Base-by-base conservation (phyloP, 2,329 filamentous ascomycete genomes). In the Colletotrichum agaves region DNA sequence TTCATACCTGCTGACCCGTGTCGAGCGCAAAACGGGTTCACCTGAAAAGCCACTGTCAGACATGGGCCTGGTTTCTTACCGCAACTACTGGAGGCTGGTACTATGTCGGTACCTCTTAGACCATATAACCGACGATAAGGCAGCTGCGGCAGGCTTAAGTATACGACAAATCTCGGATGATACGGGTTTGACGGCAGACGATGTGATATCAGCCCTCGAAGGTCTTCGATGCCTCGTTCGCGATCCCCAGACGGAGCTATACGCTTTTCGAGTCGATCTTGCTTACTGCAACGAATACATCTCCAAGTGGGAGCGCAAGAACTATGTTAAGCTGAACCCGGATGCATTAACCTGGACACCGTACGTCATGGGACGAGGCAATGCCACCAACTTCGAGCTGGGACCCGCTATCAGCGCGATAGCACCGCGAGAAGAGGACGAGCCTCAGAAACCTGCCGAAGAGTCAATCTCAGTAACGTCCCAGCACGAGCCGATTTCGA, bases 41-140 rank as follows among this genome's bases (percentile, higher is more conserved):
- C 96, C 96, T 0, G 96, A 99, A 78, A 99, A 99, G 79, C 96
- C 96, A 0, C 85, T 99, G 3, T 98, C 96, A 0, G 96, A 99
- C 76, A 98, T 99, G 93, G 96, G 96, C 3, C 81, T 99, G 43
- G 95, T 98, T 4, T 98, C 95, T 2, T 99, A 99, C 77, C 90
- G 96, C 49, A 98, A 97, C 74, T 99, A 99, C 78, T 99, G 96
- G 96, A 91, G 96, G 19, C 83, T 97, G 10, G 86, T 97, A 2
- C 83, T 99, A 61, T 98, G 94, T 75, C 91, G 92, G 70, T 93
- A 97, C 72, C 85, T 99, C 6, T 83, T 94, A 41, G 80, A 90
- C 69, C 88, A 74, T 83, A 76, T 78, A 44, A 73, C 78, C 0
- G 75, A 79, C 23, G 78, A 79, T 27, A 78, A 75, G 61, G 69